Evolutionary conservation across 768 basidiomycete genomes (phyloP).

Genomic region (Serendipita sp.): DNA sequence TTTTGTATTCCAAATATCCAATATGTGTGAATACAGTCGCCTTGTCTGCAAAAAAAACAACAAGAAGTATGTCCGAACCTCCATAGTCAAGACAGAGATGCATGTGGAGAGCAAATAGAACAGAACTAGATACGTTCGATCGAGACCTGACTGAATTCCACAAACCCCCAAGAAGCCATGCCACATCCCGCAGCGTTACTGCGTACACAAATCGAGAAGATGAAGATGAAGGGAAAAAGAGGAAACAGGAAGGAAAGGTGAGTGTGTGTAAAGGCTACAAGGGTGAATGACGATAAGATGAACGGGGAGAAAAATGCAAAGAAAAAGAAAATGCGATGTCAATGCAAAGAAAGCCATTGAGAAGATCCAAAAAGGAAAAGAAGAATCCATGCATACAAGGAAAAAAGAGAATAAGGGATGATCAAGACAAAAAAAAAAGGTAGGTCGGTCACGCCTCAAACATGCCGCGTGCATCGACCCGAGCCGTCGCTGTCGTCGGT

Average conservation of each 20-base stretch:
- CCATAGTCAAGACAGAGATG: background rate
- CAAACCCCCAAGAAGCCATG: too few species aligned
- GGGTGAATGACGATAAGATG: too few species aligned
- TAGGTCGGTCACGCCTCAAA: background rate
- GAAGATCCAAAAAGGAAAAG: background rate
- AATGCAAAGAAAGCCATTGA: background rate
- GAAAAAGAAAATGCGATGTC: background rate
- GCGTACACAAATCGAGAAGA: too few species aligned
- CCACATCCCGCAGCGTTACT: too few species aligned
- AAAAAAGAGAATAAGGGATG: background rate
- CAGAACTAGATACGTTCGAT: background rate
- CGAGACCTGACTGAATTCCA: too few species aligned
- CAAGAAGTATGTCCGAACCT: background rate
- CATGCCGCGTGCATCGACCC: background rate
- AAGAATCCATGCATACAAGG: background rate
- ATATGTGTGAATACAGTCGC: background rate
- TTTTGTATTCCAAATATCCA: background rate
- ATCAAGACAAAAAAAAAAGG: background rate
- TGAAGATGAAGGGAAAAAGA: too few species aligned
- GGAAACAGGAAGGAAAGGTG: too few species aligned
- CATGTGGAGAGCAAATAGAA: background rate
- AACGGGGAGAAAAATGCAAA: background rate
- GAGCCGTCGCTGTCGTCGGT: constrained; percentile 1
- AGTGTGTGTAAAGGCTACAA: too few species aligned
- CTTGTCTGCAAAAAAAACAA: background rate